Conservation (phyloP, 148 eudicot species). For the Chenopodium berlandieri region DNA sequence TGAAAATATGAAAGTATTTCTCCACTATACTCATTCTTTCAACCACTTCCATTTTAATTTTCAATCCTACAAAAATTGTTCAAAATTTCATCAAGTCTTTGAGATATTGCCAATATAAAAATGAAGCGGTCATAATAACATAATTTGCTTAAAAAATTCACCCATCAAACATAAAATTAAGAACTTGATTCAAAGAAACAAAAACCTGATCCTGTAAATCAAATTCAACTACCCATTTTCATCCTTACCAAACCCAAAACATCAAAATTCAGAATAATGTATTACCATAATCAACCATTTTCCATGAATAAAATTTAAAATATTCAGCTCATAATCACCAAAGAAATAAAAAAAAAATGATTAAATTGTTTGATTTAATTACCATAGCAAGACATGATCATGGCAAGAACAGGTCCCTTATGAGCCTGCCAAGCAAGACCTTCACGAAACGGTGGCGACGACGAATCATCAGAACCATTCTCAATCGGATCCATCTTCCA, state of each 20-base stretch:
- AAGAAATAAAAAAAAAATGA: neutral
- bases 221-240: neutral
- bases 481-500: slow-evolving; percentile 81
- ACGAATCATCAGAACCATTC: slow-evolving; percentile 27
- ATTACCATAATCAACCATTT: neutral
- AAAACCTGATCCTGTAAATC: neutral
- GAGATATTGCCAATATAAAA: too few relatives aligned
- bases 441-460: slow-evolving; percentile 51
- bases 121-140: too few relatives aligned
- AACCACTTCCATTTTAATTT: too few relatives aligned
- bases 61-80: too few relatives aligned
- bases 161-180: too few relatives aligned
- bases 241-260: neutral
- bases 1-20: neutral
- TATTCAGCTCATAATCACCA: neutral
- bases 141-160: too few relatives aligned
- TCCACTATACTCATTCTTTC: too few relatives aligned
- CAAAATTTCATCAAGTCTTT: too few relatives aligned
- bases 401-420: slow-evolving; percentile 70
- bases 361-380: neutral
- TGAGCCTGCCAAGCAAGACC: slow-evolving; percentile 85
- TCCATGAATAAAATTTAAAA: neutral
- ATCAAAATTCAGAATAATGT: neutral
- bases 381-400: slow-evolving; percentile 79
- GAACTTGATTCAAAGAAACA: neutral